Percentiles rank a stretch among this genome's conserved stretches.
These are phyloP conservation scores for Sphagnum contortum DNA, from an alignment of 225 moss, liverwort and hornwort genomes.

Conservation along the genomic window DNA sequence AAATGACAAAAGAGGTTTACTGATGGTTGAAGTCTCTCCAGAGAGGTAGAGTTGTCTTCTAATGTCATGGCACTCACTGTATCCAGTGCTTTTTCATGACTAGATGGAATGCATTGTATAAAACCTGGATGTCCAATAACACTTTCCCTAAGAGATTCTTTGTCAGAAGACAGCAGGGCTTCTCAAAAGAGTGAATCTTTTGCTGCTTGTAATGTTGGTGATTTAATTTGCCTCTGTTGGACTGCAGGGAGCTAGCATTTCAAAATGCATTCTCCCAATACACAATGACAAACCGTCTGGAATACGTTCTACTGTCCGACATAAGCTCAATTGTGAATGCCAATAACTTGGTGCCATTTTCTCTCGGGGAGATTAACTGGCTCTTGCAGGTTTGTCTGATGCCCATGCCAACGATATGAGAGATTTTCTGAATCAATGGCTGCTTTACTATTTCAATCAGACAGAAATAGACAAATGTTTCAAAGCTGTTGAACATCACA, in stretches of 20 bases:
- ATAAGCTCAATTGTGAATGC: slow-evolving; percentile 54
- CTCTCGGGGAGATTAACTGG: slow-evolving; percentile 57
- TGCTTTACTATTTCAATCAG: too few species aligned
- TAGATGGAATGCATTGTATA: too few species aligned
- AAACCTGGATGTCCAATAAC: too few species aligned
- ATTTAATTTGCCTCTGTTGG: too few species aligned
- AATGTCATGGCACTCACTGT: background rate
- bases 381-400: slow-evolving; percentile 47
- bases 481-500: too few species aligned
- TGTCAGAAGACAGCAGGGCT: too few species aligned
- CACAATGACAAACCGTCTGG: slow-evolving; percentile 50
- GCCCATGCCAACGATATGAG: background rate
- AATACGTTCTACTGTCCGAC: slow-evolving; percentile 41
- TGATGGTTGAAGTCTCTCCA: slow-evolving; percentile 36
- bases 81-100: background rate
- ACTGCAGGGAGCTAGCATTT: slow-evolving; percentile 48
- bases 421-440: too few species aligned
- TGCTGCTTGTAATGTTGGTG: too few species aligned
- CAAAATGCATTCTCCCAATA: slow-evolving; percentile 51
- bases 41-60: slow-evolving; percentile 32
- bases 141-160: too few species aligned
- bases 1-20: slow-evolving; percentile 15
- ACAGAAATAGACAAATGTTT: too few species aligned
- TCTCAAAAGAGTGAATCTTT: too few species aligned
- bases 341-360: slow-evolving; percentile 61